Evolutionary conservation across 2,329 filamentous ascomycete species (phyloP), one percentile per base, ranked within the genome.

Genomic region (Dissoconium aciculare): DNA sequence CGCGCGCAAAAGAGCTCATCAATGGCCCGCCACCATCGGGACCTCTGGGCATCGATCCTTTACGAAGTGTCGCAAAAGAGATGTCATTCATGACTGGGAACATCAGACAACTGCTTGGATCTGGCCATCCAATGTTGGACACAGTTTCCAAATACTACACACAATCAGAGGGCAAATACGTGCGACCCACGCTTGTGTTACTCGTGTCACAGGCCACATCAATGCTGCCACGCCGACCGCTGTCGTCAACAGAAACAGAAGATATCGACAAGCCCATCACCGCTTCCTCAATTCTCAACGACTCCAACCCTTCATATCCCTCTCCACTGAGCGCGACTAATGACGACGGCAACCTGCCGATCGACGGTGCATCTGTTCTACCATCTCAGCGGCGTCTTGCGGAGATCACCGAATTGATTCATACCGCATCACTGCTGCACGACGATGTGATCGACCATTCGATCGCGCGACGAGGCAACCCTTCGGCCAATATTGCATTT

Each of bases 381-480:
- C 87, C 89, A n/a, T 79, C 83, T 11, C 89, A 98, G 53, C 70
- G 87, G 41, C 76, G 89, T 15, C 66, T 98, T 21, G 89, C 89
- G 31, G 89, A 98, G 58, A 95, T 98, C 49, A 89, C 87, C 2
- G 89, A 98, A 58, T 68, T 98, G 33, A 95, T 98, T 42, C 89
- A 98, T 57, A 95, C 89, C 0, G 85, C 89, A 1, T 95, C 87
- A 2, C 70, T 98, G 11, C 73, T 98, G 10, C 89, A 98, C 58
- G 89, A 98, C 66, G 89, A 98, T 59, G 89, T 98, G 16, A 93
- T 98, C 51, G 89, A 98, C 53, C 80, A 87, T 54, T 91, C 85
- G 1, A 67, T 81, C 25, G 78, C 84, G 8, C 74, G 89, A 33
- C 79, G 89, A 37, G 81, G 82, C 16, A 73, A 74, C 3, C 78